A percentile compares a stretch with the other conserved stretches of the same genome.
These are phyloP conservation scores for Polytrichum commune DNA, from an alignment of 225 moss, liverwort and hornwort genomes.

Conservation along the genomic window DNA sequence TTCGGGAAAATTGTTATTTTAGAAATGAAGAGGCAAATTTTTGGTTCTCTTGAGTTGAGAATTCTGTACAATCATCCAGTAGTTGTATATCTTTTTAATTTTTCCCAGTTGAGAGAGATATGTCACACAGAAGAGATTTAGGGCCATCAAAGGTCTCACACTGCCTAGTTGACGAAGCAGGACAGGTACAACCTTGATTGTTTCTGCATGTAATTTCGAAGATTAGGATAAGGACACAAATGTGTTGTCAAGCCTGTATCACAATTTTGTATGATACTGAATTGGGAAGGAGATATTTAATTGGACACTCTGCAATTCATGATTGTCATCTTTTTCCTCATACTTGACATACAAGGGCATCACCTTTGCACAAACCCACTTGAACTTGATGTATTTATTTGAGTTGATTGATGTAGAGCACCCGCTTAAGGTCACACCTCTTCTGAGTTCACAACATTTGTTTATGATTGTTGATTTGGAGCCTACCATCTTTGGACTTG, in stretches of 20 bases:
- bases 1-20: background rate
- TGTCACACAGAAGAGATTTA: too few relatives aligned
- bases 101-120: background rate
- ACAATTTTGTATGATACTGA: slow-evolving; percentile 35
- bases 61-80: slow-evolving; percentile 1
- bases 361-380: background rate
- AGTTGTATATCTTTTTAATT: background rate
- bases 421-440: background rate
- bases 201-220: background rate
- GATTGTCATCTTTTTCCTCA: too few relatives aligned
- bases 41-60: background rate
- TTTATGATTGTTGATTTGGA: background rate
- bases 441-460: background rate
- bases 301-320: background rate
- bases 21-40: background rate
- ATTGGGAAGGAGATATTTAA: background rate
- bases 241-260: slow-evolving; percentile 40
- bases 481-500: background rate
- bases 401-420: too few relatives aligned
- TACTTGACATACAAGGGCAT: background rate
- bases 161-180: background rate
- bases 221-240: slow-evolving; percentile 25
- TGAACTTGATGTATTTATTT: too few relatives aligned
- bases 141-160: background rate
- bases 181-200: background rate